Evolutionary conservation across 805 yeast species (phyloP), one percentile per base, ranked within the genome.

Genomic region (Lachancea dasiensis): DNA sequence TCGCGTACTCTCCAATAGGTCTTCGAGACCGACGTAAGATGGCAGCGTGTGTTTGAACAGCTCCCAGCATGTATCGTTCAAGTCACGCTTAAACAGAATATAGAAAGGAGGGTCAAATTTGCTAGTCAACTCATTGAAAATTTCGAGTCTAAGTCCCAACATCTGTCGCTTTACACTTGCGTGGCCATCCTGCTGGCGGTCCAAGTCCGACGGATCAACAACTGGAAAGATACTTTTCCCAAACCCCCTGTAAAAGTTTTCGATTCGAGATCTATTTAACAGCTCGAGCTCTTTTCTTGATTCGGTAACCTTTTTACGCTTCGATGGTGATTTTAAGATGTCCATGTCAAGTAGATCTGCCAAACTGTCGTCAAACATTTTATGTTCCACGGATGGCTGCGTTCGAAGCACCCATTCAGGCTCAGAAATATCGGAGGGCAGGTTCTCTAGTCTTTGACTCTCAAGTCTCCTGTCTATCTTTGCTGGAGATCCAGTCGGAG

Each of bases 201-300:
- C 31, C 7, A 54, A 31, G 27, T 56, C 56, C n/a, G 54, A 41
- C 3, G 69, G 68, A 33, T 64, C 67, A 9, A 55, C 55, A 1
- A 64, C 51, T 0, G 70, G 70, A 40, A 67, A 65, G 7, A 56
- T 54, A 3, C 68, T 64, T 3, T 64, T 59, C 0, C 71, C 71
- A 49, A 64, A 57, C 49, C 61, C 47, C 36, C 70, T 52, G 34
- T 56, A 65, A 3, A 54, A 45, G 41, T 62, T 64, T 43, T 65
- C 69, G 7, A 58, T 11, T 1, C 49, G 26, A 1, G 62, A 52
- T 16, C 51, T 46, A 3, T 49, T 41, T 27, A n/a, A 18, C 3
- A 47, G 37, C 24, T 43, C 47, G 20, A 31, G 26, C 5, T 5
- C 21, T 3, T 8, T 17, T 25, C 11, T 27, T 18, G 35, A 8